Evolutionary conservation across 352 stramenopile species (phyloP), one percentile per base, ranked within the genome.

Genomic region (Peronospora belbahrii): DNA sequence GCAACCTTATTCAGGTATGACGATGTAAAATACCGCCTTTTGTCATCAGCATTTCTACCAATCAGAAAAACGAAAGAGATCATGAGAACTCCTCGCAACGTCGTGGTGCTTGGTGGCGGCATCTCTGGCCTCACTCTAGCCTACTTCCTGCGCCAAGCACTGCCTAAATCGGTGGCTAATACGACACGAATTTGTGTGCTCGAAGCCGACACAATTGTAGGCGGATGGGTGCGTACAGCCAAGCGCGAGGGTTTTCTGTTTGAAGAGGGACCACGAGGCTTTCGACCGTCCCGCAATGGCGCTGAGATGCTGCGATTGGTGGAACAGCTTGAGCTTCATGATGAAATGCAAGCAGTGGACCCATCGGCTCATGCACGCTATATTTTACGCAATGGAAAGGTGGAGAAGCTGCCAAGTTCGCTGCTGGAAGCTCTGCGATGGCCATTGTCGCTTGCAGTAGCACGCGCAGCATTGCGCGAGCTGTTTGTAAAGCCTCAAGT

Each of bases 301-400:
- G 65, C 81, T 31, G 78, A 93, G 57, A 88, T 93, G 63, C 59
- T 95, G 49, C 72, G 73, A 1, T 67, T 95, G 10, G 72, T 94
- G 18, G 81, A 94, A 59, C 52, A 91, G 48, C 65, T 95, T 10
- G 25, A 67, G 8, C 61, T 95, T 6, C 55, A 93, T 42, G 19
- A 54, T 3, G 44, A 86, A 31, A 80, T 92, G 73, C 60, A 73
- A 28, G 66, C 73, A 0, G 75, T 89, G 28, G 70, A 80, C 28
- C 67, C 71, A 1, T 49, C 65, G 0, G 78, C 82, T 6, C 75
- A 81, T 20, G 57, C 76, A 35, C 70, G 84, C 13, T 95, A 87
- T 42, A 83, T 95, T 20, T 49, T 89, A 40, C 81, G 69, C 46
- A 52, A 83, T 38, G 77, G 79, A 11, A 53, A 49, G n/a, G 74